Percentiles rank a stretch among this genome's conserved stretches.
phyloP scores from a whole-genome alignment of 208 protist genomes.

The Herpetomonas samuelpessoai region DNA sequence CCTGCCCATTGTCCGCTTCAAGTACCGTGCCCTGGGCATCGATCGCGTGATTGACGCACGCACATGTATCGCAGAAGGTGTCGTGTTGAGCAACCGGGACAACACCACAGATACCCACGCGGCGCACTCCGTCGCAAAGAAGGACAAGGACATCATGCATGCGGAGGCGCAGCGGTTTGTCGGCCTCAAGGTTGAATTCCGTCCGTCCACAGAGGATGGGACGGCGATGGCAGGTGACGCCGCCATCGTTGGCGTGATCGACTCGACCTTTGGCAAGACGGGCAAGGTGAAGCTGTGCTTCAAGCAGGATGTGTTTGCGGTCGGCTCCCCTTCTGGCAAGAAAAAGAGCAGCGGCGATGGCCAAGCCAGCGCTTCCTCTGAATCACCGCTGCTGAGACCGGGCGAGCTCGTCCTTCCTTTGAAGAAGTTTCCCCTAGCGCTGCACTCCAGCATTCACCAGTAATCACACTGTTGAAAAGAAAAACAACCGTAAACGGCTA shows the following conservation, averaged over 20 bases:
- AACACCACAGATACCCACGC: background rate
- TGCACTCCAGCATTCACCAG: constrained; percentile 51
- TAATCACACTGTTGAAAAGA: constrained; percentile 12
- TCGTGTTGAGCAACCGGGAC: constrained; percentile 22
- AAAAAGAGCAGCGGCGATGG: constrained; percentile 18
- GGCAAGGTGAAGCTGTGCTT: constrained; percentile 79
- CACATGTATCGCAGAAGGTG: constrained; percentile 69
- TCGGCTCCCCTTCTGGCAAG: constrained; percentile 1
- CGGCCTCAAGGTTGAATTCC: constrained; percentile 52
- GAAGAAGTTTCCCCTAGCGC: constrained; percentile 67
- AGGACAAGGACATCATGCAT: constrained; percentile 43
- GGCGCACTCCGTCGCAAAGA: too few species aligned
- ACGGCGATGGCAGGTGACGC: background rate
- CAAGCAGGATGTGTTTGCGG: constrained; percentile 39
- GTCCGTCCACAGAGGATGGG: constrained; percentile 6
- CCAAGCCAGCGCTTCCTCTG: background rate
- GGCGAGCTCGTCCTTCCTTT: constrained; percentile 46
- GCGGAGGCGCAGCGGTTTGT: constrained; percentile 76
- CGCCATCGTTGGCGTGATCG: constrained; percentile 39
- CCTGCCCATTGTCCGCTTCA: constrained; percentile 54
- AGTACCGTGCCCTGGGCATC: constrained; percentile 34
- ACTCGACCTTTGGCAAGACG: constrained; percentile 79
- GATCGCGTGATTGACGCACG: constrained; percentile 62
- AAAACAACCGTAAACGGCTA: constrained; percentile 2
- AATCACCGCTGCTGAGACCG: constrained; percentile 9